Evolutionary conservation across 345 rosid genomes (phyloP).

Genomic region (Eucalyptus urophylla): DNA sequence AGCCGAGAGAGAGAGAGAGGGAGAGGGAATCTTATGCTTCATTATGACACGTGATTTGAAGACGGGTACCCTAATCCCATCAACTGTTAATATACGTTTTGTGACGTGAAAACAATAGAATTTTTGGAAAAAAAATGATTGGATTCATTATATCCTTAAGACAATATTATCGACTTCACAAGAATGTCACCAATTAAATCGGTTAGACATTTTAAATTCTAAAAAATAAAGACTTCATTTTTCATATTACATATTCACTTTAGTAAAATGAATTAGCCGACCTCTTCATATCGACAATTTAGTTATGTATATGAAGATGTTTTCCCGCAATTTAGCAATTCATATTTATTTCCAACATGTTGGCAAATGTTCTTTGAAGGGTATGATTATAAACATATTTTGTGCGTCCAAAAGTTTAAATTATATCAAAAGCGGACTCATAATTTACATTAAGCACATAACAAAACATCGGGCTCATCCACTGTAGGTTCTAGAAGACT

Average conservation of each 20-base stretch:
- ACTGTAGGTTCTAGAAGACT: background rate
- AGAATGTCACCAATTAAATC: background rate
- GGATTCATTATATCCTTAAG: background rate
- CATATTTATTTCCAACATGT: background rate
- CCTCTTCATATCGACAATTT: background rate
- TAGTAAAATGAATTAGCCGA: background rate
- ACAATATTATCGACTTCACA: background rate
- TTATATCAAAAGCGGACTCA: background rate
- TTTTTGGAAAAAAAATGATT: background rate
- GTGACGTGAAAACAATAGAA: accelerated
- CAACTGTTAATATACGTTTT: background rate
- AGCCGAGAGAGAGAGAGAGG: background rate
- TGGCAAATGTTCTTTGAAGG: background rate
- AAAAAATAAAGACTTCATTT: background rate
- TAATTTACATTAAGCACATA: background rate
- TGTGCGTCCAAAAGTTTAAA: background rate
- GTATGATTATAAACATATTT: background rate
- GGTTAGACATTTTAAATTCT: background rate
- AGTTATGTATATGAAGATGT: background rate
- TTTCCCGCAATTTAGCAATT: background rate
- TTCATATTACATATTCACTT: background rate
- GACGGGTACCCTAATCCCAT: background rate
- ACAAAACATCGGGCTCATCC: background rate
- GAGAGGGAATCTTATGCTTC: background rate
- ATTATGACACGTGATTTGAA: background rate